Evolutionary conservation across 2,329 filamentous ascomycete genomes (phyloP).

Genomic region (Apiospora pterosperma): DNA sequence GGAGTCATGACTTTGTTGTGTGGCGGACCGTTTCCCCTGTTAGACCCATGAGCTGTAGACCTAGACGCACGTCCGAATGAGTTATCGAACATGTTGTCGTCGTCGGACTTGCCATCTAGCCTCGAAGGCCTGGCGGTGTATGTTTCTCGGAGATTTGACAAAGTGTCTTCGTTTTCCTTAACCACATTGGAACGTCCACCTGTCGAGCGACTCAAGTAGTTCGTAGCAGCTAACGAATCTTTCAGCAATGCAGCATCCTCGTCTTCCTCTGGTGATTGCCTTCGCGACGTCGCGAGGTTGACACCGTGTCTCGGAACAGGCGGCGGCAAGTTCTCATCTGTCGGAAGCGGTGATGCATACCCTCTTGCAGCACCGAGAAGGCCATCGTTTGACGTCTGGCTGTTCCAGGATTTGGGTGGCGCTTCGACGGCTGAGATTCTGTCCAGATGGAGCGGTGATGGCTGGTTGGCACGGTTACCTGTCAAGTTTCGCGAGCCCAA

Average conservation of each 20-base stretch:
- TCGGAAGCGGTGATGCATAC: slow-evolving; percentile 23
- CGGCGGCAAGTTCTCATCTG: slow-evolving; percentile 33
- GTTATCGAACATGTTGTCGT: slow-evolving; percentile 55
- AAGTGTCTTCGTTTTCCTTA: slow-evolving; percentile 37
- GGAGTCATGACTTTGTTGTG: slow-evolving; percentile 85
- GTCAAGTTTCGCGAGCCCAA: slow-evolving; percentile 42
- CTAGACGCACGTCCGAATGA: slow-evolving; percentile 36
- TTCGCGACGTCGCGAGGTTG: slow-evolving; percentile 15
- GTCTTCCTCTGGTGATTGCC: slow-evolving; percentile 37
- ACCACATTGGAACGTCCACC: slow-evolving; percentile 24
- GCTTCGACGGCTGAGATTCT: slow-evolving; percentile 41
- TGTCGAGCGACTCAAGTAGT: slow-evolving; percentile 33
- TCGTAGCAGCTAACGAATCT: slow-evolving; percentile 49
- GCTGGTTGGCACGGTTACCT: slow-evolving; percentile 41
- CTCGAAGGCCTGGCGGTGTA: slow-evolving; percentile 29
- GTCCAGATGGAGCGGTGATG: slow-evolving; percentile 47
- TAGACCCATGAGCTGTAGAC: slow-evolving; percentile 30
- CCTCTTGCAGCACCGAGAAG: slow-evolving; percentile 38
- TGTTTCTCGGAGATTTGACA: slow-evolving; percentile 25
- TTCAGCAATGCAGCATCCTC: slow-evolving; percentile 52
- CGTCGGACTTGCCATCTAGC: slow-evolving; percentile 33
- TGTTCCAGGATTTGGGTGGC: slow-evolving; percentile 48
- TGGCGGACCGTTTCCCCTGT: slow-evolving; percentile 30
- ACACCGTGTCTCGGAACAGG: slow-evolving; percentile 18
- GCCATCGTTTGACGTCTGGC: slow-evolving; percentile 47